Evolutionary conservation across 108 stramenopile genomes (phyloP).

Genomic region (Fistulifera solaris): DNA sequence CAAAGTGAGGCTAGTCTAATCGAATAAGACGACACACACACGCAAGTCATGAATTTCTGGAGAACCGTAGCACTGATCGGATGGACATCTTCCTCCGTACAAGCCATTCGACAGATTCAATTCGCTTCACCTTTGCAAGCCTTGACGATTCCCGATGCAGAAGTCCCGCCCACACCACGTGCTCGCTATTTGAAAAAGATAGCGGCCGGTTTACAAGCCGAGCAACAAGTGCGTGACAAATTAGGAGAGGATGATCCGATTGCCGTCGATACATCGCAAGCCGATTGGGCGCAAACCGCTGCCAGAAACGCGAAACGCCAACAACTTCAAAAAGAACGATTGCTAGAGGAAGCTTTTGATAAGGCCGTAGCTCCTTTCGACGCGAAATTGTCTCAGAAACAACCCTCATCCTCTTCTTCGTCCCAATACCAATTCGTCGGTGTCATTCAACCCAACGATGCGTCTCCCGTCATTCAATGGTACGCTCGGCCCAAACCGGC

Average conservation of each 20-base stretch:
- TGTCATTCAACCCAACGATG: constrained; percentile 30
- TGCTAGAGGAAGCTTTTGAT: constrained; percentile 60
- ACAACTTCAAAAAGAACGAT: constrained; percentile 25
- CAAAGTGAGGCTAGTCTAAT: too few species aligned
- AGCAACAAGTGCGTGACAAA: constrained; percentile 37
- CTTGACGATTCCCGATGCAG: constrained; percentile 51
- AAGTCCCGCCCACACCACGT: constrained; percentile 25
- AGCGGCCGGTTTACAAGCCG: constrained; percentile 58
- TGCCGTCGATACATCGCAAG: constrained; percentile 12
- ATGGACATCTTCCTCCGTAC: too few species aligned
- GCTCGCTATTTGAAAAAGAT: constrained; percentile 43
- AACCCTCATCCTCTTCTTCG: background rate
- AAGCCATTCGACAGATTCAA: constrained; percentile 13
- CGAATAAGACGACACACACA: too few species aligned
- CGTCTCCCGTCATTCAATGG: constrained; percentile 38
- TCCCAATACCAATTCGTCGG: constrained; percentile 77
- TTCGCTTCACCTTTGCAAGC: constrained; percentile 73
- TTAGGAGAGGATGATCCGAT: constrained; percentile 24
- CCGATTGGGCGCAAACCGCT: constrained; percentile 45
- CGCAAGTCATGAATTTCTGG: too few species aligned
- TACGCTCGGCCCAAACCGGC: constrained; percentile 68
- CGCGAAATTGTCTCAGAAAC: background rate
- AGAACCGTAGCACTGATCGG: too few species aligned
- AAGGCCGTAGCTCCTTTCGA: constrained; percentile 40
- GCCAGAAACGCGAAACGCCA: constrained; percentile 27